Base-by-base conservation (phyloP, 768 basidiomycete genomes). In the Lactarius tabidus region DNA sequence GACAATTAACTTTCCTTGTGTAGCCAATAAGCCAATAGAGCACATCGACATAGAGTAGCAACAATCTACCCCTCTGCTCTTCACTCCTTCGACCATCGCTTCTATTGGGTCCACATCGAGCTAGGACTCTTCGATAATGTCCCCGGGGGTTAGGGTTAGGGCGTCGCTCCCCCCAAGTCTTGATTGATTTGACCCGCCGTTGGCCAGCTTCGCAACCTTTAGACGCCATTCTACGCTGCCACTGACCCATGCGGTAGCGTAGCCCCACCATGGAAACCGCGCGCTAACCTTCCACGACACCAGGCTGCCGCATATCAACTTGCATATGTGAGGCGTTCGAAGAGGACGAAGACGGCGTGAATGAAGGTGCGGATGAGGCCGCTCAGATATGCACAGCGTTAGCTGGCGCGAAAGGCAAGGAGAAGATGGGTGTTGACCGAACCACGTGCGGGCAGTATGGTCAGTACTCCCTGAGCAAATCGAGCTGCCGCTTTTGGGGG, bases 391-490 rank as follows among this genome's bases (percentile, higher is more conserved):
- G 56, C n/a, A 26, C 45, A 57, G 20, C 58, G 61, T 61, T 57
- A 29, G 43, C 54, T 5, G 45, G 62, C 12, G 69, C 71, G 18
- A 71, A 71, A 14, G 84, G 81, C 12, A 85, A 73, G 3, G 85
- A 82, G 5, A 88, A 87, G 12, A 90, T 77, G 2, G 79, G 71
- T 3, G 88, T 90, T 8, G 88, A 89, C 18, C 83, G 81, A 39
- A 88, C 85, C 31, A 90, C 83, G 67, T 91, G 93, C n/a, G 91
- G 91, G 69, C 92, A 93, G 70, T 89, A 91, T 3, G 89, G 88
- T 31, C 91, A 82, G 72, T 93, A 91, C 74, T 94, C 91, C 70
- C 86, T 88, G 54, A 91, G 74, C 39, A 93, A 71, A 72, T 94
- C 91, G 60, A 93, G 85, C 23, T 82, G 83, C 60, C 89, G 70